phyloP scores from a whole-genome alignment of 495 filamentous ascomycete genomes.

The Neurospora intermedia region DNA sequence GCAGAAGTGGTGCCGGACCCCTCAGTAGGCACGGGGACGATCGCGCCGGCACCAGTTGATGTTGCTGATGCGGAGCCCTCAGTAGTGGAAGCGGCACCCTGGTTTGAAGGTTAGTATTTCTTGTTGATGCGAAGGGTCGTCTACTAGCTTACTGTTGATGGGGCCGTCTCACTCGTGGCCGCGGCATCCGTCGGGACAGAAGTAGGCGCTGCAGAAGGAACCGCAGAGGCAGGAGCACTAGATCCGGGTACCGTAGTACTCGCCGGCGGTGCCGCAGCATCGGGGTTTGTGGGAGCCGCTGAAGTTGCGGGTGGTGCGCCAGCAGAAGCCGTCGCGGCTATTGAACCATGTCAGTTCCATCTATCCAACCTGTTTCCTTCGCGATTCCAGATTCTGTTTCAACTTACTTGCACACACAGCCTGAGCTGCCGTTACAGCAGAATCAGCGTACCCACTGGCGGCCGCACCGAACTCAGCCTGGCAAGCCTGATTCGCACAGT shows the following conservation, averaged over 20 bases:
- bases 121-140: neutral
- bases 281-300: neutral
- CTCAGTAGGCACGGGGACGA: neutral
- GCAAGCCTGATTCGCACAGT: constrained; percentile 14
- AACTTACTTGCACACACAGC: constrained; percentile 28
- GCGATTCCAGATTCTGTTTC: neutral
- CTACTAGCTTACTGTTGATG: neutral
- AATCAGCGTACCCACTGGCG: neutral
- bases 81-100: neutral
- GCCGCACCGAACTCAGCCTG: neutral
- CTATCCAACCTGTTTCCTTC: neutral
- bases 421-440: constrained; percentile 6
- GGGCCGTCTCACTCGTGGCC: neutral
- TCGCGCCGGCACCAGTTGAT: constrained; percentile 5
- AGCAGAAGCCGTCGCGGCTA: neutral
- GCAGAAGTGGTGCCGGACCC: constrained; percentile 6
- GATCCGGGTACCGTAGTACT: constrained; percentile 6
- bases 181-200: neutral
- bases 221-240: neutral
- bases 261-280: constrained; percentile 3
- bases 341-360: neutral
- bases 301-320: constrained; percentile 12
- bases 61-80: neutral
- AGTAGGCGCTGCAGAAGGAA: neutral
- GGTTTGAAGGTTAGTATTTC: neutral